Conservation (phyloP, 306 rosid species). For the Castanopsis chinensis region DNA sequence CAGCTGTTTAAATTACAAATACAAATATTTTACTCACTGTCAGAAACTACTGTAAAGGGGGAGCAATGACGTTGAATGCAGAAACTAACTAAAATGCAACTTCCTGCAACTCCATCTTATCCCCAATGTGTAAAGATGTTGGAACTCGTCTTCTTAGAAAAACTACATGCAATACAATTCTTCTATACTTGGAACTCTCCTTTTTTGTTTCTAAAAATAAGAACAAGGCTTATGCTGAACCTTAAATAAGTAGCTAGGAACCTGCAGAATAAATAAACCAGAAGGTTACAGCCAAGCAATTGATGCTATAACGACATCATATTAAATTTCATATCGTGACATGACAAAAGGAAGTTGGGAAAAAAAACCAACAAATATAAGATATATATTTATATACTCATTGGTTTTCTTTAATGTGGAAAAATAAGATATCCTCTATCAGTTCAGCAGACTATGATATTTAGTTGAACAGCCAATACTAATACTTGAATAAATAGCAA, state of each 20-base stretch:
- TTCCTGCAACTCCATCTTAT: conserved; percentile 41
- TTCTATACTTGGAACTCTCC: conserved; percentile 1
- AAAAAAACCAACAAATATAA: not conserved
- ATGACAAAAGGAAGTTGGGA: not conserved
- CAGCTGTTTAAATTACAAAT: not conserved
- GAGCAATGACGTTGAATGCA: conserved; percentile 34
- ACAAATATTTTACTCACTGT: not conserved
- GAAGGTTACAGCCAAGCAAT: not conserved
- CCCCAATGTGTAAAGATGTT: conserved; percentile 18
- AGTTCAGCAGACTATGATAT: too few relatives aligned
- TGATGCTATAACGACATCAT: not conserved
- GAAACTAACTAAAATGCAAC: conserved; percentile 40
- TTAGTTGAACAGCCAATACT: too few relatives aligned
- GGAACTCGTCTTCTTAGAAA: conserved; percentile 10
- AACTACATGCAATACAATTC: conserved; percentile 10
- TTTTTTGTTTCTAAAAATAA: not conserved
- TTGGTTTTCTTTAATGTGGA: too few relatives aligned
- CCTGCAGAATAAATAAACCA: conserved; percentile 36
- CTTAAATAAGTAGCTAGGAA: conserved; percentile 16
- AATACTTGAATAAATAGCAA: too few relatives aligned
- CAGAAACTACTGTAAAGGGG: conserved; percentile 17
- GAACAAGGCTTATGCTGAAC: conserved; percentile 11
- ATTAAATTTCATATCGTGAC: not conserved
- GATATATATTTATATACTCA: not conserved
- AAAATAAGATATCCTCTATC: too few relatives aligned